phyloP scores from a whole-genome alignment of 495 filamentous ascomycete genomes.

The Aspergillus panamensis region DNA sequence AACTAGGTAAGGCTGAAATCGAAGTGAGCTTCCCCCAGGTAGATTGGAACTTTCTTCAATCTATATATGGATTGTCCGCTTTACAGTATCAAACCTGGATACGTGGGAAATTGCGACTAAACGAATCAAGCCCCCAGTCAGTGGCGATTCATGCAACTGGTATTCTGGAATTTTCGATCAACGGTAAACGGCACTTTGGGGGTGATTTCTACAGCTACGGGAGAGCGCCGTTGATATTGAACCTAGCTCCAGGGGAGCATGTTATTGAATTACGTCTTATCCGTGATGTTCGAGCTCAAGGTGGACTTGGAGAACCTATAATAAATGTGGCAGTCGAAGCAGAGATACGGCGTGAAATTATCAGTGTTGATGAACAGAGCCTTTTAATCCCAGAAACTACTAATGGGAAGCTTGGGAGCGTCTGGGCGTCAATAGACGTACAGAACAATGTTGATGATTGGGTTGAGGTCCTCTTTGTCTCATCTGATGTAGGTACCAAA shows the following conservation, averaged over 20 bases:
- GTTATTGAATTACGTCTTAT: conserved; percentile 50
- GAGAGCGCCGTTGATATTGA: conserved; percentile 46
- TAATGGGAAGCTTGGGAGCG: conserved; percentile 40
- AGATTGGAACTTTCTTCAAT: conserved; percentile 50
- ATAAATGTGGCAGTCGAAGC: conserved; percentile 36
- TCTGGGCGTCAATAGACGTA: conserved; percentile 45
- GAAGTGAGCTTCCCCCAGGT: conserved; percentile 45
- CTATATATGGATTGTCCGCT: conserved; percentile 58
- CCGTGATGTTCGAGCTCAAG: conserved; percentile 52
- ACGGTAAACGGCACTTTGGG: conserved; percentile 50
- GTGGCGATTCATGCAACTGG: conserved; percentile 42
- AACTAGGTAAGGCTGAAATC: conserved; percentile 31
- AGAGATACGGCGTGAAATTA: conserved; percentile 22
- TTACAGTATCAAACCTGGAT: conserved; percentile 60
- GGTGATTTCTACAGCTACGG: conserved; percentile 55
- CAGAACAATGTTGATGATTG: conserved; percentile 41
- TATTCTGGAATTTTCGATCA: conserved; percentile 51
- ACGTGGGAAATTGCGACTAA: conserved; percentile 45
- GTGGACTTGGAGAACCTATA: conserved; percentile 41
- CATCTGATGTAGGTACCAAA: conserved; percentile 16
- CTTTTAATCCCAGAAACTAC: conserved; percentile 49
- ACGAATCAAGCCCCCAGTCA: conserved; percentile 19
- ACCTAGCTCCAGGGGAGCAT: conserved; percentile 48
- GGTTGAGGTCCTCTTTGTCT: conserved; percentile 33
- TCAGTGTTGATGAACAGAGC: conserved; percentile 33